Evolutionary conservation across 208 protist species (phyloP).

Genomic region (Trypanosoma vivax): DNA sequence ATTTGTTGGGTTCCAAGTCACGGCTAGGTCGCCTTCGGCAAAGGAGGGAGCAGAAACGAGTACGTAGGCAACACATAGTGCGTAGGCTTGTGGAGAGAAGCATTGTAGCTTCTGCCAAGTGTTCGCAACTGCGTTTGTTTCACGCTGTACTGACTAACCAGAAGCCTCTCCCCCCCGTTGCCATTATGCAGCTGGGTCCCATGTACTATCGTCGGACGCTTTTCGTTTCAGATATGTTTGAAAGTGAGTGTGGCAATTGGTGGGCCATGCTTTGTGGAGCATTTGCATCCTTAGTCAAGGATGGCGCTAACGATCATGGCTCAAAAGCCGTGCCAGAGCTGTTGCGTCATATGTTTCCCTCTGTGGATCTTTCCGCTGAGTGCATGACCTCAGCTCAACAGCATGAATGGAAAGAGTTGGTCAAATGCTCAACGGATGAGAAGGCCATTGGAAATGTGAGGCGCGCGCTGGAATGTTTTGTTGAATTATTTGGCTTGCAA

Average conservation of each 20-base stretch:
- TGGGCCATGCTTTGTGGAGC: conserved; percentile 52
- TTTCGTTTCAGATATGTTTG: conserved; percentile 49
- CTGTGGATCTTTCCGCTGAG: conserved; percentile 5
- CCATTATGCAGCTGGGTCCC: conserved; percentile 13
- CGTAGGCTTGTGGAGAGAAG: conserved; percentile 26
- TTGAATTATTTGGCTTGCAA: conserved; percentile 66
- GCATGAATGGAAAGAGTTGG: conserved; percentile 23
- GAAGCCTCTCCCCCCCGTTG: conserved; percentile 17
- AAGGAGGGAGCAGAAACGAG: conserved; percentile 15
- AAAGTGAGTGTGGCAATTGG: conserved; percentile 57
- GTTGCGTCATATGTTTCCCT: conserved; percentile 15
- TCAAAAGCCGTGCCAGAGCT: conserved; percentile 19
- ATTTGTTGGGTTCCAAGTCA: conserved; percentile 44
- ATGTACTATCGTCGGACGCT: conserved; percentile 7
- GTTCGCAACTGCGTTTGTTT: conserved; percentile 34
- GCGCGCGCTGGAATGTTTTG: conserved; percentile 55
- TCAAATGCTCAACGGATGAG: conserved; percentile 22
- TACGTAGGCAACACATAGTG: not conserved
- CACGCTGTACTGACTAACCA: conserved; percentile 28
- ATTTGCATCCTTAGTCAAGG: conserved; percentile 17
- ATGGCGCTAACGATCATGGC: not conserved
- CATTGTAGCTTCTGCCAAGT: conserved; percentile 20
- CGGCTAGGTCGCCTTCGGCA: conserved; percentile 27
- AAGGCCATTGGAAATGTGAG: conserved; percentile 27
- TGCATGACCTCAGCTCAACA: conserved; percentile 15